Conservation (phyloP, 73 alveolate species). For the Stentor coeruleus region DNA sequence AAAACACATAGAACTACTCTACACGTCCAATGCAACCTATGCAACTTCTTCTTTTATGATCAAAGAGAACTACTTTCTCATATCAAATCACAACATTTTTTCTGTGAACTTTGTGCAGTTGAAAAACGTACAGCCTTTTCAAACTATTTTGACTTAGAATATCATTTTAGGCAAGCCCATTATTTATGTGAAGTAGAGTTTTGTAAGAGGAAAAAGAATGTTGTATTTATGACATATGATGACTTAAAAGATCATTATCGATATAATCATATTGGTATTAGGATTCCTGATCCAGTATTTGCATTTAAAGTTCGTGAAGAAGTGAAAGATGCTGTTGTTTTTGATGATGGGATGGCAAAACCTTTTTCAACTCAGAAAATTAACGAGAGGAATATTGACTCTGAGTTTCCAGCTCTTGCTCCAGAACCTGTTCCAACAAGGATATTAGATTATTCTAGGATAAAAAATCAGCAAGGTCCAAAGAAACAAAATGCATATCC, state of each 20-base stretch:
- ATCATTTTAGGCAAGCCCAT: conserved; percentile 27
- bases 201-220: not conserved
- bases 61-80: not conserved
- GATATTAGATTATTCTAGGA: not conserved
- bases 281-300: not conserved
- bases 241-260: conserved; percentile 23
- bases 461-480: too few species aligned
- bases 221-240: conserved; percentile 16
- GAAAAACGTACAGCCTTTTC: not conserved
- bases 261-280: not conserved
- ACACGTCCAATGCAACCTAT: conserved; percentile 19
- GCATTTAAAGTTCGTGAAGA: not conserved
- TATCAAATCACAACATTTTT: conserved; percentile 7
- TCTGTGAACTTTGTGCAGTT: conserved; percentile 21
- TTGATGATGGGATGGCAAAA: not conserved
- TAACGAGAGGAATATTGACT: not conserved
- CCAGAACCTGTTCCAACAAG: not conserved
- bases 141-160: not conserved
- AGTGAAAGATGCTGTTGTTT: not conserved
- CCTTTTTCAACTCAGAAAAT: not conserved
- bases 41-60: not conserved
- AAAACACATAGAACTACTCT: not conserved
- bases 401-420: not conserved
- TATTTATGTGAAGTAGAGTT: conserved; percentile 10
- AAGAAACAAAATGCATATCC: not conserved